Evolutionary conservation across 768 basidiomycete species (phyloP).

Genomic region (Leucosporidium scottii): DNA sequence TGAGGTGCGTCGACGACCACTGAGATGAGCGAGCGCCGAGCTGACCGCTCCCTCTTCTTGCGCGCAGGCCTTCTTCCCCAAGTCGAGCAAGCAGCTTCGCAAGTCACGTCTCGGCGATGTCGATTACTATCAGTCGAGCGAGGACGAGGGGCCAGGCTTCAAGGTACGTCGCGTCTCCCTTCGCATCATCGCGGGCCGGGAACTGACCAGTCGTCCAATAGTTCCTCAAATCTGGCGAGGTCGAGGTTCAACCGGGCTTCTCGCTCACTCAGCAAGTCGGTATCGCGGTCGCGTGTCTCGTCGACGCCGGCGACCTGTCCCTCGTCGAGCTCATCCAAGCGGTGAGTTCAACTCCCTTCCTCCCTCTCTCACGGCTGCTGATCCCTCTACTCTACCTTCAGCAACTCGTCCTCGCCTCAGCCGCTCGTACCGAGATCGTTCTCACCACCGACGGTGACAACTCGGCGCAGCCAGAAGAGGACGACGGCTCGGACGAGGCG

Average conservation of each 20-base stretch:
- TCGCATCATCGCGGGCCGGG: slow-evolving; percentile 45
- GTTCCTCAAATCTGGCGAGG: slow-evolving; percentile 48
- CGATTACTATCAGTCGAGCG: slow-evolving; percentile 26
- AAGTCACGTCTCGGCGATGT: slow-evolving; percentile 44
- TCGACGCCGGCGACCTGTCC: slow-evolving; percentile 57
- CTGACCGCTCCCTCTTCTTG: neutral
- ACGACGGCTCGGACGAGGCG: slow-evolving; percentile 36
- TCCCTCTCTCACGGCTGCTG: neutral
- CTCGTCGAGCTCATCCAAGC: slow-evolving; percentile 74
- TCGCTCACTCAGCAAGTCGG: slow-evolving; percentile 85
- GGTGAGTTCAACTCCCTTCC: slow-evolving; percentile 48
- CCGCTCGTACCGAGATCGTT: slow-evolving; percentile 42
- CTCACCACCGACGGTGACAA: slow-evolving; percentile 40
- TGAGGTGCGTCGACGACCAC: slow-evolving; percentile 54
- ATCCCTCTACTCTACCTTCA: neutral
- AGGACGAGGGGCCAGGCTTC: slow-evolving; percentile 32
- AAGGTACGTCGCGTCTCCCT: slow-evolving; percentile 44
- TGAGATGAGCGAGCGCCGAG: too few species aligned
- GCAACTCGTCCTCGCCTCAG: slow-evolving; percentile 40
- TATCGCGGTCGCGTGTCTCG: slow-evolving; percentile 67
- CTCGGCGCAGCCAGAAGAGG: neutral
- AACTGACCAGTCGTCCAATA: neutral
- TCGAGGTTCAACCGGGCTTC: slow-evolving; percentile 77
- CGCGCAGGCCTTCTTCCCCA: slow-evolving; percentile 74
- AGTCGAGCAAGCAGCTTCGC: slow-evolving; percentile 80